Evolutionary conservation across 1,139 yeast genomes (phyloP).

Genomic region (Taiozyma sp.): DNA sequence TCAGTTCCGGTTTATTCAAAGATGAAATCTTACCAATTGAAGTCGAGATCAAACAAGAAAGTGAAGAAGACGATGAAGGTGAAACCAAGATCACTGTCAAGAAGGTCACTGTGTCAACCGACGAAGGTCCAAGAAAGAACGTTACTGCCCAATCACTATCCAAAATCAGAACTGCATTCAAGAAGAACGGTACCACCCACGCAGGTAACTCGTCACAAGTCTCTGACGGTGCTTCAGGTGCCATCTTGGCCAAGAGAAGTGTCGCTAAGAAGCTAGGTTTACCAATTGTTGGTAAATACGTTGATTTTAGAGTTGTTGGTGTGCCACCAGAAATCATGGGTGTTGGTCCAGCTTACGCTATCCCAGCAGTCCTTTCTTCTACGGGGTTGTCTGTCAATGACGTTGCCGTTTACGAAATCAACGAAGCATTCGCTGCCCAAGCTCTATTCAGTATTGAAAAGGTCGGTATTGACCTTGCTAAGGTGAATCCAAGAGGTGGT

Average conservation of each 20-base stretch:
- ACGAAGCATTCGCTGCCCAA: constrained; percentile 97
- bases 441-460: constrained; percentile 71
- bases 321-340: constrained; percentile 98
- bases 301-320: constrained; percentile 66
- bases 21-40: constrained; percentile 84
- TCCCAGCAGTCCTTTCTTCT: constrained; percentile 72
- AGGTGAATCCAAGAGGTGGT: constrained; percentile 91
- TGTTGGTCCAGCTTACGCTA: constrained; percentile 92
- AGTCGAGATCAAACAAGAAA: constrained; percentile 45
- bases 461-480: constrained; percentile 60
- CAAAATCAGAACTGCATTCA: constrained; percentile 86
- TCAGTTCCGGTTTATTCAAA: constrained; percentile 64
- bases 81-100: constrained; percentile 11
- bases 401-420: constrained; percentile 75
- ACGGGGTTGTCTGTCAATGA: constrained; percentile 62
- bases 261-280: constrained; percentile 72
- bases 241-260: constrained; percentile 81
- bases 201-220: constrained; percentile 98
- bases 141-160: constrained; percentile 74
- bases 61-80: constrained; percentile 31
- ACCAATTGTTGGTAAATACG: constrained; percentile 51
- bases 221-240: constrained; percentile 94
- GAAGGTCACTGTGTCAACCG: constrained; percentile 55
- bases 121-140: constrained; percentile 89
- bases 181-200: constrained; percentile 75